These are phyloP conservation scores for Inonotus obliquus DNA, from an alignment of 1,284 basidiomycete species.

Conservation along the genomic window DNA sequence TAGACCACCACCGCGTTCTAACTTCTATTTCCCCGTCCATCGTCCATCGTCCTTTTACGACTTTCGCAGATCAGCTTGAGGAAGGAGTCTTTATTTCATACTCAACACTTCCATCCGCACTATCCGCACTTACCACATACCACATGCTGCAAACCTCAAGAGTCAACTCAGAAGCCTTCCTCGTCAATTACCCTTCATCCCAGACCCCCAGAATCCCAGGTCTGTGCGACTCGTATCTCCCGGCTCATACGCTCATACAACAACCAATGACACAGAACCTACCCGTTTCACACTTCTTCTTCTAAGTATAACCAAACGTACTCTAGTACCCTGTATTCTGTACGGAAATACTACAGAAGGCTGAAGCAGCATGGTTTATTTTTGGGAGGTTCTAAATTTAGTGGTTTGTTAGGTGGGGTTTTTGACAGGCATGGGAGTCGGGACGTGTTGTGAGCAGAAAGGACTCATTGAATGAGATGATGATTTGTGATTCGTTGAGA, in stretches of 20 bases:
- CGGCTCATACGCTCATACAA: not conserved
- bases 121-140: too few species aligned
- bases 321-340: too few species aligned
- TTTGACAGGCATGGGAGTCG: not conserved
- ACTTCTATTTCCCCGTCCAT: too few species aligned
- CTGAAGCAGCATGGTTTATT: too few species aligned
- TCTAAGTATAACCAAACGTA: too few species aligned
- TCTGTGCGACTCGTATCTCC: not conserved
- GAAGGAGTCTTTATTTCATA: too few species aligned
- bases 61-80: too few species aligned
- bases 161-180: not conserved
- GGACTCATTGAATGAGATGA: not conserved
- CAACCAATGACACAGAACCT: not conserved
- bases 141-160: too few species aligned
- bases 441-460: not conserved
- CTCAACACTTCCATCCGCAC: too few species aligned
- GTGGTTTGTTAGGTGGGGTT: not conserved
- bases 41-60: too few species aligned
- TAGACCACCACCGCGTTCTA: too few species aligned
- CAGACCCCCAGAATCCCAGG: not conserved
- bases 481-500: not conserved
- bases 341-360: too few species aligned
- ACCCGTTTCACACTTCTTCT: not conserved
- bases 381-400: not conserved
- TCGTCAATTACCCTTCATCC: not conserved